These are phyloP conservation scores for Lathyrus aphaca DNA, from an alignment of 306 rosid genomes.

Conservation along the genomic window DNA sequence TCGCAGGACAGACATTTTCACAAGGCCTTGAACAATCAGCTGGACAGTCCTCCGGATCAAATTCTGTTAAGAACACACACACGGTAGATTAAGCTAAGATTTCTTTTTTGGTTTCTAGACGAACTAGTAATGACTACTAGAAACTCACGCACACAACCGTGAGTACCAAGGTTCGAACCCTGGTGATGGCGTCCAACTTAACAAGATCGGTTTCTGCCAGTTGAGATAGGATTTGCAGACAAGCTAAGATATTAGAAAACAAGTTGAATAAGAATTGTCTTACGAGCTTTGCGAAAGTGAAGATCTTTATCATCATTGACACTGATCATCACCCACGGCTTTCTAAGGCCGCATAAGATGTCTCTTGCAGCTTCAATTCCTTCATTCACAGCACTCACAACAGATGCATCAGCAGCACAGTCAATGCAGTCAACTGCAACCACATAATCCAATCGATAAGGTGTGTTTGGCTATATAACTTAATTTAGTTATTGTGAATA, in stretches of 20 bases:
- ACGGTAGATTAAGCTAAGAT: too few species aligned
- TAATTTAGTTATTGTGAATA: neutral
- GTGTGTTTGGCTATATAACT: neutral
- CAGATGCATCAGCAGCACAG: slow-evolving; percentile 92
- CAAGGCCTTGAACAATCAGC: slow-evolving; percentile 82
- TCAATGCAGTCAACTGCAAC: slow-evolving; percentile 96
- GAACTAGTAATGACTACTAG: too few species aligned
- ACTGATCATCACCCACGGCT: slow-evolving; percentile 95
- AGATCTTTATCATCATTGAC: slow-evolving; percentile 90
- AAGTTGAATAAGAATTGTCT: neutral
- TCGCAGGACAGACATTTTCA: slow-evolving; percentile 82
- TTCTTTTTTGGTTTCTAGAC: too few species aligned
- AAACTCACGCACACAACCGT: too few species aligned
- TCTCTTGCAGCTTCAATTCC: slow-evolving; percentile 80
- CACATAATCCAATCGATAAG: neutral
- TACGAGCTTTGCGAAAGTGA: slow-evolving; percentile 95
- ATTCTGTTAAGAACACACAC: slow-evolving; percentile 58
- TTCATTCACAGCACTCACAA: slow-evolving; percentile 84
- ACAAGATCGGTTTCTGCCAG: too few species aligned
- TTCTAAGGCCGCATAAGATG: slow-evolving; percentile 42
- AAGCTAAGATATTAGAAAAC: too few species aligned
- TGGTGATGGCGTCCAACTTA: too few species aligned
- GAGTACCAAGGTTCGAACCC: too few species aligned
- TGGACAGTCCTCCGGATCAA: slow-evolving; percentile 94
- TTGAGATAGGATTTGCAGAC: too few species aligned